These are phyloP conservation scores for Leptographium radiaticola DNA, from an alignment of 2,329 filamentous ascomycete species.

Conservation along the genomic window DNA sequence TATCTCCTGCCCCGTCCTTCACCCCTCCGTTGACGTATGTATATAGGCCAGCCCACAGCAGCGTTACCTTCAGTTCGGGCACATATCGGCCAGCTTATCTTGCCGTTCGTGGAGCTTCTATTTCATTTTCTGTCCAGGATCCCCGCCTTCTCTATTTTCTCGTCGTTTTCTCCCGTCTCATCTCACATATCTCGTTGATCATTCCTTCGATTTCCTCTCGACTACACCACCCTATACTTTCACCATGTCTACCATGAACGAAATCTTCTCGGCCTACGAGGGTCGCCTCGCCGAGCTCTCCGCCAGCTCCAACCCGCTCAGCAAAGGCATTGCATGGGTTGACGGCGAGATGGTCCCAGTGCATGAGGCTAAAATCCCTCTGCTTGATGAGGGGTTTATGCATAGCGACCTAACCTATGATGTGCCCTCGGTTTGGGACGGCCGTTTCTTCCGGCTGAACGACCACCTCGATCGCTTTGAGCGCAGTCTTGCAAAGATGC, in stretches of 20 bases:
- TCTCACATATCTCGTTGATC: too few relatives aligned
- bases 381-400: slow-evolving; percentile 38
- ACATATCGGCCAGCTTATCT: too few relatives aligned
- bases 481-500: slow-evolving; percentile 30
- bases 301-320: slow-evolving; percentile 23
- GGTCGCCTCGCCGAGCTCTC: slow-evolving; percentile 14
- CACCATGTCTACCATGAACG: slow-evolving; percentile 8
- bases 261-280: slow-evolving; percentile 6
- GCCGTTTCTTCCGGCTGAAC: slow-evolving; percentile 36
- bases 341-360: slow-evolving; percentile 28
- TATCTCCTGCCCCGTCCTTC: too few relatives aligned
- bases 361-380: slow-evolving; percentile 32
- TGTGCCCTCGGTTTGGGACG: slow-evolving; percentile 37
- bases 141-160: too few relatives aligned
- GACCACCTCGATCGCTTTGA: slow-evolving; percentile 32
- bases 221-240: not conserved
- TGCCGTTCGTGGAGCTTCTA: too few relatives aligned
- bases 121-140: too few relatives aligned
- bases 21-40: not conserved
- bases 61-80: too few relatives aligned
- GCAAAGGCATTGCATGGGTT: slow-evolving; percentile 32
- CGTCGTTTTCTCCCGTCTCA: too few relatives aligned
- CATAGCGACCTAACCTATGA: slow-evolving; percentile 40
- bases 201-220: too few relatives aligned
- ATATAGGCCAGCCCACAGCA: too few relatives aligned